Conservation (phyloP, 805 yeast genomes). For the Lipomyces mesembrius region DNA sequence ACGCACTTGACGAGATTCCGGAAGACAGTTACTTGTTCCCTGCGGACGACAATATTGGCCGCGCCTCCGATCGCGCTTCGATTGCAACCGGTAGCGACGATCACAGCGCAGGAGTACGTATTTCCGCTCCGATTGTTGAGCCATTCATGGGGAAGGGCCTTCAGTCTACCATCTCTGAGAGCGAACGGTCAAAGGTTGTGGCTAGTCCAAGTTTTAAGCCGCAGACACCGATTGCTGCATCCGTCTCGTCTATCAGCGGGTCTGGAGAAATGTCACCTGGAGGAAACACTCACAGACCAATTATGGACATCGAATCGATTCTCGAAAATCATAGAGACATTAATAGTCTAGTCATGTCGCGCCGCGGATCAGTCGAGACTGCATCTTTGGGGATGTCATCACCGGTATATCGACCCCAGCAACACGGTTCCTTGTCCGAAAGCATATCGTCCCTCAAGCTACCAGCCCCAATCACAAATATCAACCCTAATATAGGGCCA, state of each 20-base stretch:
- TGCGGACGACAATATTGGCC: constrained; percentile 2
- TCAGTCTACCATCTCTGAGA: background rate
- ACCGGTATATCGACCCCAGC: background rate
- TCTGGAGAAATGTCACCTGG: constrained; percentile 13
- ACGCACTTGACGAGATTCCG: constrained; percentile 19
- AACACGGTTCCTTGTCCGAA: constrained; percentile 5
- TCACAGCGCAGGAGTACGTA: background rate
- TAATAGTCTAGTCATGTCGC: constrained; percentile 23
- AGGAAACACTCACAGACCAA: background rate
- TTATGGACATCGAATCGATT: constrained; percentile 27
- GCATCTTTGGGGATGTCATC: background rate
- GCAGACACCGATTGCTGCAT: constrained; percentile 12
- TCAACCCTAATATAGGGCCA: background rate
- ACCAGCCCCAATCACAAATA: background rate
- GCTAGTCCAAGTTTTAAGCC: constrained; percentile 5
- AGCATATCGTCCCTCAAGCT: constrained; percentile 1
- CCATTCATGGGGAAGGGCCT: background rate
- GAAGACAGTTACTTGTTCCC: constrained; percentile 24
- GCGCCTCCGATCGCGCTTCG: background rate
- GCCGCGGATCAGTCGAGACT: constrained; percentile 19
- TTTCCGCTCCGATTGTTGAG: constrained; percentile 1
- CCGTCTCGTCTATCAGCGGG: constrained; percentile 17
- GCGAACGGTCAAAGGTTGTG: background rate
- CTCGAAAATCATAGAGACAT: constrained; percentile 29
- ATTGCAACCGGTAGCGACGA: background rate